phyloP scores from a whole-genome alignment of 495 filamentous ascomycete species.

The Lentithecium fluviatile region DNA sequence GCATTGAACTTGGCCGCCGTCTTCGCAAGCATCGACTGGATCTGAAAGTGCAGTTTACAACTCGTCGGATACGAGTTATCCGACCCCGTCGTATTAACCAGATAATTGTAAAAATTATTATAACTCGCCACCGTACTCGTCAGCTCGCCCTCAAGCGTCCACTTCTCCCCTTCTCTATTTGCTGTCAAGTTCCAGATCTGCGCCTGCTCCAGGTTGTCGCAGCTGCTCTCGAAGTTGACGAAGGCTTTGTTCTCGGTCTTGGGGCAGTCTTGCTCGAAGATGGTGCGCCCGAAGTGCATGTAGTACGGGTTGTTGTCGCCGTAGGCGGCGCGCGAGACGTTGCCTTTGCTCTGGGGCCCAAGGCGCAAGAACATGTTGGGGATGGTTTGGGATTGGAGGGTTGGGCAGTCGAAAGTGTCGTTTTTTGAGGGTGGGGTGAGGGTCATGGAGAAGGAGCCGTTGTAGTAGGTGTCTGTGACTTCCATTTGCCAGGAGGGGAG shows the following conservation, averaged over 20 bases:
- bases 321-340: not conserved
- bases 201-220: not conserved
- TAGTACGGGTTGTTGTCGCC: constrained; percentile 10
- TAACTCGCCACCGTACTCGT: not conserved
- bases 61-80: not conserved
- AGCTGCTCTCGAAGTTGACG: constrained; percentile 12
- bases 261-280: constrained; percentile 2
- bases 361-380: constrained; percentile 7
- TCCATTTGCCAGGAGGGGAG: constrained; percentile 10
- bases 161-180: constrained; percentile 3
- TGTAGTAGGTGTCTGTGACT: constrained; percentile 16
- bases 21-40: not conserved
- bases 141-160: not conserved
- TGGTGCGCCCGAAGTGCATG: constrained; percentile 5
- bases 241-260: constrained; percentile 11
- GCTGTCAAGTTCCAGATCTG: constrained; percentile 3
- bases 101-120: constrained; percentile 11
- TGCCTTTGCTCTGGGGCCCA: not conserved
- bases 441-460: constrained; percentile 5
- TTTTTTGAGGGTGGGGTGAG: constrained; percentile 5
- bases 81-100: constrained; percentile 5
- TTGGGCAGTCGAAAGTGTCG: not conserved
- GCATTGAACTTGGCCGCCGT: constrained; percentile 1
- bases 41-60: not conserved
- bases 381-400: not conserved